Conservation (phyloP, 306 rosid species). For the Gastrolobium villosum region DNA sequence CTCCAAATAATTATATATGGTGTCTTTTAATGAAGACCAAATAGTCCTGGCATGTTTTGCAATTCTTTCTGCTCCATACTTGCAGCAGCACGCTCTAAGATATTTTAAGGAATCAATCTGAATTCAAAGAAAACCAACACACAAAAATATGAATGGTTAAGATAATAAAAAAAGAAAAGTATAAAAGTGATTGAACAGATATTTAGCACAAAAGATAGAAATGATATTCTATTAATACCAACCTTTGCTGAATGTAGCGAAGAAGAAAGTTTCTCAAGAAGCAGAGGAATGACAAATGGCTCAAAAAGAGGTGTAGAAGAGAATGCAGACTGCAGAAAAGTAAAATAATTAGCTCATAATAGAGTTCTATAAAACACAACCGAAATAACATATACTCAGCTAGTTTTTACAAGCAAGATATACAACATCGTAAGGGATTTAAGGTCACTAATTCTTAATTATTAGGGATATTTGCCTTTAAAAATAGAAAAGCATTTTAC, state of each 20-base stretch:
- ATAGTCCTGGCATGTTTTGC: conserved; percentile 70
- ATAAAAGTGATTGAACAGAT: conserved; percentile 18
- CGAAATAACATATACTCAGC: conserved; percentile 30
- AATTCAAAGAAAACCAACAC: conserved; percentile 44
- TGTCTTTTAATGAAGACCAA: conserved; percentile 78
- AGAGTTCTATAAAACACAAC: background rate
- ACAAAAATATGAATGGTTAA: conserved; percentile 15
- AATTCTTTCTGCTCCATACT: conserved; percentile 89
- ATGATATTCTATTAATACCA: conserved; percentile 48
- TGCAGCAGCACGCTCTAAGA: conserved; percentile 69
- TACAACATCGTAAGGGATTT: conserved; percentile 30
- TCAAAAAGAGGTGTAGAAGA: conserved; percentile 79
- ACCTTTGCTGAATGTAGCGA: conserved; percentile 85
- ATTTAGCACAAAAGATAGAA: conserved; percentile 32
- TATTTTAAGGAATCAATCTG: conserved; percentile 96
- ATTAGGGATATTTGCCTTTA: background rate
- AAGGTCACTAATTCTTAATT: background rate
- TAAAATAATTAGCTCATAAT: conserved; percentile 32
- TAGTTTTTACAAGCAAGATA: conserved; percentile 42
- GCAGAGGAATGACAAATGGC: conserved; percentile 87
- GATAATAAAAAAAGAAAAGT: background rate
- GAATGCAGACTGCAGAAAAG: conserved; percentile 81
- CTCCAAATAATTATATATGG: conserved; percentile 62
- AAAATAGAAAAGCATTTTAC: background rate
- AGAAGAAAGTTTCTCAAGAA: conserved; percentile 94